Conservation (phyloP, 306 rosid species). For the Lathyrus oleraceus region DNA sequence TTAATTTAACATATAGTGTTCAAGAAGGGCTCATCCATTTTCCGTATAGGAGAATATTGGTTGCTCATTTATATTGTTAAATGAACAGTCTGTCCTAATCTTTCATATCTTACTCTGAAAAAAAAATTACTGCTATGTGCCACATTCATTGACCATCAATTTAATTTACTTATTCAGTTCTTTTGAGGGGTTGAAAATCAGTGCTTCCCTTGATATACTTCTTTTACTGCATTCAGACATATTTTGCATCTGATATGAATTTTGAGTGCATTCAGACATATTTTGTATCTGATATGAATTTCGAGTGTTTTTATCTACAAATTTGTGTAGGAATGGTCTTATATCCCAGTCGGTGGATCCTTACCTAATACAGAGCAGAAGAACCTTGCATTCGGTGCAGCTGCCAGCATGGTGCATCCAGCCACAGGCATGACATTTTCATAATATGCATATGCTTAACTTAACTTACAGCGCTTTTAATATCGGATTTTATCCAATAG, state of each 20-base stretch:
- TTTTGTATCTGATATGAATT: slow-evolving; percentile 27
- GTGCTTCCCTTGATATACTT: slow-evolving; percentile 21
- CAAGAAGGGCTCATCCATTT: slow-evolving; percentile 4
- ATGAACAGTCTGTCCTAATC: not conserved
- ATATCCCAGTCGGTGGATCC: slow-evolving; percentile 98
- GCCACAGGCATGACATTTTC: slow-evolving; percentile 70
- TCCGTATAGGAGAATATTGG: slow-evolving; percentile 4
- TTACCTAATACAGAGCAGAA: slow-evolving; percentile 94
- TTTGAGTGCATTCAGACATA: slow-evolving; percentile 8
- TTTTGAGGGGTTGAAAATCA: slow-evolving; percentile 16
- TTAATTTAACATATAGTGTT: not conserved
- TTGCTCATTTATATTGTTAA: slow-evolving; percentile 5
- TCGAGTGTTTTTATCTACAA: slow-evolving; percentile 24
- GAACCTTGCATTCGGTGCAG: slow-evolving; percentile 97
- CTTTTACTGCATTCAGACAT: slow-evolving; percentile 14
- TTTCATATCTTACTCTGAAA: not conserved
- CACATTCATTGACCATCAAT: not conserved
- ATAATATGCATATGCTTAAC: slow-evolving; percentile 23
- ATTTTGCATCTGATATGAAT: slow-evolving; percentile 23
- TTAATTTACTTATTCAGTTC: not conserved
- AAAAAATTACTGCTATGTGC: slow-evolving; percentile 9
- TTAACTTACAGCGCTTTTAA: slow-evolving; percentile 12
- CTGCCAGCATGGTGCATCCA: slow-evolving; percentile 99
- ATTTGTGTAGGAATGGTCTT: slow-evolving; percentile 85
- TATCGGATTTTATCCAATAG: slow-evolving; percentile 46